phyloP scores from a whole-genome alignment of 352 stramenopile species.

The Pythium oligandrum region DNA sequence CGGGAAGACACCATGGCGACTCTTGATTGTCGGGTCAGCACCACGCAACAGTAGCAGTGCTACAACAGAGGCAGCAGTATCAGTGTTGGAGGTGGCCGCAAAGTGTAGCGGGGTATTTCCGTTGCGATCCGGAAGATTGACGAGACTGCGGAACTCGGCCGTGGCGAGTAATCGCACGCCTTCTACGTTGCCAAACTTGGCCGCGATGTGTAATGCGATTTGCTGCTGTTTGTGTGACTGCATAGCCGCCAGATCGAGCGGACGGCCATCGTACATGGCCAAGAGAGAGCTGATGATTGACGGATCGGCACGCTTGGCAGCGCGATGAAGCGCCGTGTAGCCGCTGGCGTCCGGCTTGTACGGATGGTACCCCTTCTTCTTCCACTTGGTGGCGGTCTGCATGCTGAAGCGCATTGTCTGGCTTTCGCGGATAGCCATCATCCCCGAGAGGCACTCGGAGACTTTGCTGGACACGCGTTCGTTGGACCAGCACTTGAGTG shows the following conservation, averaged over 20 bases:
- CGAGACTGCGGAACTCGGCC: constrained; percentile 50
- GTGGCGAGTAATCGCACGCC: constrained; percentile 42
- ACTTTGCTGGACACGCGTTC: constrained; percentile 64
- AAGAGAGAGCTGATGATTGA: constrained; percentile 63
- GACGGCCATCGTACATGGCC: constrained; percentile 77
- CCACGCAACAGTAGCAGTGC: constrained; percentile 51
- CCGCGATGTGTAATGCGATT: constrained; percentile 76
- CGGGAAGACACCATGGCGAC: constrained; percentile 64
- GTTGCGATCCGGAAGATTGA: constrained; percentile 67
- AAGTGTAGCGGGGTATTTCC: constrained; percentile 84
- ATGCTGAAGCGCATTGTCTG: constrained; percentile 80
- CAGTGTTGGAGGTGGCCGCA: constrained; percentile 54
- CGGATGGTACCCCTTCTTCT: constrained; percentile 78
- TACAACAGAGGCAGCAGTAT: constrained; percentile 43
- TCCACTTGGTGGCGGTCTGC: constrained; percentile 75
- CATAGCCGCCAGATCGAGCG: constrained; percentile 56
- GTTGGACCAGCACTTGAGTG: constrained; percentile 55
- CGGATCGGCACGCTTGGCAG: constrained; percentile 64
- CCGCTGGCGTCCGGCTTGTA: constrained; percentile 75
- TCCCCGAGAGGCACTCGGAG: constrained; percentile 48
- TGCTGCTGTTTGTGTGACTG: constrained; percentile 72
- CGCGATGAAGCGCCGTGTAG: constrained; percentile 78
- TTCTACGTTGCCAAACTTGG: constrained; percentile 72
- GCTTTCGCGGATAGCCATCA: constrained; percentile 70
- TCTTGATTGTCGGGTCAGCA: constrained; percentile 65